phyloP scores from a whole-genome alignment of 1,139 yeast species.

The Diutina scorzettiae region DNA sequence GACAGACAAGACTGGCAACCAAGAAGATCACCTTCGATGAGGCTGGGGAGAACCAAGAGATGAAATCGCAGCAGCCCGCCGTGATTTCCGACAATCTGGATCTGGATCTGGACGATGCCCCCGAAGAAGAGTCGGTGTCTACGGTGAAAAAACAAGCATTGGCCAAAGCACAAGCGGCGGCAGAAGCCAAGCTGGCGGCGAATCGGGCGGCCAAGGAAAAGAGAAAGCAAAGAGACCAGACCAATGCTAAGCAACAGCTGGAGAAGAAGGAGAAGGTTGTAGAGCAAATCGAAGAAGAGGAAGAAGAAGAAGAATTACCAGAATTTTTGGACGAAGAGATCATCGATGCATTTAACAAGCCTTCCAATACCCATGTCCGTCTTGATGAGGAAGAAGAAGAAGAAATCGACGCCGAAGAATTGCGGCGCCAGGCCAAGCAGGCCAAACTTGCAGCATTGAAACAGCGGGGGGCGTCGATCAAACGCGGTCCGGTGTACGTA shows the following conservation, averaged over 20 bases:
- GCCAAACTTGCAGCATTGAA: slow-evolving; percentile 32
- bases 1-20: background rate
- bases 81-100: background rate
- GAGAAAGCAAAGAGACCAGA: slow-evolving; percentile 33
- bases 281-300: slow-evolving; percentile 15
- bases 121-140: slow-evolving; percentile 1
- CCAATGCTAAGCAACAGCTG: slow-evolving; percentile 31
- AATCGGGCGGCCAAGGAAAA: slow-evolving; percentile 25
- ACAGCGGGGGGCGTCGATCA: slow-evolving; percentile 24
- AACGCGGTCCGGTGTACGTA: slow-evolving; percentile 49
- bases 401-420: slow-evolving; percentile 12
- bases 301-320: slow-evolving; percentile 24
- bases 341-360: slow-evolving; percentile 14
- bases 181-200: slow-evolving; percentile 20
- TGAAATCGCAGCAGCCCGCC: background rate
- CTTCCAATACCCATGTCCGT: slow-evolving; percentile 9
- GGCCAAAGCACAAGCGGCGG: slow-evolving; percentile 10
- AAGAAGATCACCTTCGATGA: slow-evolving; percentile 1
- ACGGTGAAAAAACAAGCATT: background rate
- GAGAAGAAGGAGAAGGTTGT: slow-evolving; percentile 32
- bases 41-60: background rate
- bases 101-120: slow-evolving; percentile 4
- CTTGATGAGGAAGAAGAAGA: slow-evolving; percentile 27
- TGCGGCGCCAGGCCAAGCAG: slow-evolving; percentile 22
- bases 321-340: slow-evolving; percentile 41